Conservation (phyloP, 1,139 yeast species). For the Barnettozyma hawaiiensis region DNA sequence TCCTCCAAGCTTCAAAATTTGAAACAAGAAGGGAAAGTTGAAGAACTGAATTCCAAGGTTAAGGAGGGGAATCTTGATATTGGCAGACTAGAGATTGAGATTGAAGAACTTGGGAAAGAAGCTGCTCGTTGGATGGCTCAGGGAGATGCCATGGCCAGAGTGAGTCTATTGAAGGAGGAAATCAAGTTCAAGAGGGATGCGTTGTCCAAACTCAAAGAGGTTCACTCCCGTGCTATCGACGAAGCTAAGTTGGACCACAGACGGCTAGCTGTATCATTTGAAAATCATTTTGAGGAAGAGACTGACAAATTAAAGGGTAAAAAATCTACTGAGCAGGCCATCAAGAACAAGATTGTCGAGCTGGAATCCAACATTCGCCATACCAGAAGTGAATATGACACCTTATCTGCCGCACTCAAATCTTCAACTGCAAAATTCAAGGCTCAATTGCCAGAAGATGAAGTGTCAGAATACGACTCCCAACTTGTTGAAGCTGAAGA, state of each 20-base stretch:
- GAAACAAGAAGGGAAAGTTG: slow-evolving; percentile 30
- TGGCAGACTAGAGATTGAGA: slow-evolving; percentile 41
- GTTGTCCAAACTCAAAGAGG: slow-evolving; percentile 24
- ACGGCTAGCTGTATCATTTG: background rate
- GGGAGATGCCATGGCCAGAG: slow-evolving; percentile 51
- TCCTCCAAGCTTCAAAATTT: slow-evolving; percentile 30
- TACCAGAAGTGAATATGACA: slow-evolving; percentile 13
- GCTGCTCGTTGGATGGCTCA: slow-evolving; percentile 50
- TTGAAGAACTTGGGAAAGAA: slow-evolving; percentile 49
- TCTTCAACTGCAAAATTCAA: slow-evolving; percentile 16
- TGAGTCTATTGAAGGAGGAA: slow-evolving; percentile 40
- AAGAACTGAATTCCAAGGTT: slow-evolving; percentile 35
- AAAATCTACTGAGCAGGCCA: background rate
- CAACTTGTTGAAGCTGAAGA: slow-evolving; percentile 52
- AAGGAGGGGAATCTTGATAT: slow-evolving; percentile 37
- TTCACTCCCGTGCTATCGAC: slow-evolving; percentile 19
- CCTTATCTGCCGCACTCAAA: slow-evolving; percentile 11
- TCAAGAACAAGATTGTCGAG: slow-evolving; percentile 3
- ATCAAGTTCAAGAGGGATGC: slow-evolving; percentile 28
- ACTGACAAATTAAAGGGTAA: background rate
- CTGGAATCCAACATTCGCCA: slow-evolving; percentile 15
- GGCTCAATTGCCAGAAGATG: slow-evolving; percentile 35
- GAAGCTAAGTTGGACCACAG: slow-evolving; percentile 13
- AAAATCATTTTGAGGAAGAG: background rate
- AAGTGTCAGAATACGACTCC: slow-evolving; percentile 45